Evolutionary conservation across 2,329 filamentous ascomycete genomes (phyloP), one percentile per base, ranked within the genome.

Genomic region (Colletotrichum kahawae): DNA sequence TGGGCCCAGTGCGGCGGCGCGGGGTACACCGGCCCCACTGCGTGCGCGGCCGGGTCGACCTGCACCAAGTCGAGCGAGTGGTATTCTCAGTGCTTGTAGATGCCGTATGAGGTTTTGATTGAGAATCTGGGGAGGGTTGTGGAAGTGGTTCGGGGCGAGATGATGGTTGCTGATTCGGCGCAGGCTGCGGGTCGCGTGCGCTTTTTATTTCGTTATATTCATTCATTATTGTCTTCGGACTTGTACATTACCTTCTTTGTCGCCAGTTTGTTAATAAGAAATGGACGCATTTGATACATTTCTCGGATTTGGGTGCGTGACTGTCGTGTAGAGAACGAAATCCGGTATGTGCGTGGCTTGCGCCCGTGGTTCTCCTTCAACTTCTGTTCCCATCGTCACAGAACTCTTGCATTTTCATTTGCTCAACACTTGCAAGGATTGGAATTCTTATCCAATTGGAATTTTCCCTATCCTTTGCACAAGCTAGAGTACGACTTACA

Each of bases 61-160:
- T 87, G 85, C 81, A 80, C 77, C 34, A 81, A 80, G 68, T 48
- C 79, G 63, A 87, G 86, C 78, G 80, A 82, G 69, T 87, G 78
- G 77, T 87, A 86, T 80, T 83, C 72, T 33, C 85, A 87, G 79
- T 87, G 85, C 78, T 73, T 85, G 76, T 87, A 80, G 33, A 57
- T 48, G 43, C 43, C 7, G 5, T 4, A 2, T 4, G 43, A n/a
- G n/a, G 21, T 2, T 13, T 21, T 13, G 5, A 34, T 34, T 8
- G 38, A 43, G 16, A 10, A 43, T 6, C 4, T 43, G 18, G 38
- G 5, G 38, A n/a, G 38, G 38, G 0, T 43, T 12, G 38, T n/a
- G 38, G 36, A 21, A 7, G 18, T 7, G 5, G 2, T 7, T 13
- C 12, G 18, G n/a, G 6, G 43, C 4, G 43, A 51, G n/a, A 51